Percentiles rank a stretch among this genome's conserved stretches.
These are phyloP conservation scores for Jaminaea rosea DNA, from an alignment of 1,284 basidiomycete genomes.

Conservation along the genomic window DNA sequence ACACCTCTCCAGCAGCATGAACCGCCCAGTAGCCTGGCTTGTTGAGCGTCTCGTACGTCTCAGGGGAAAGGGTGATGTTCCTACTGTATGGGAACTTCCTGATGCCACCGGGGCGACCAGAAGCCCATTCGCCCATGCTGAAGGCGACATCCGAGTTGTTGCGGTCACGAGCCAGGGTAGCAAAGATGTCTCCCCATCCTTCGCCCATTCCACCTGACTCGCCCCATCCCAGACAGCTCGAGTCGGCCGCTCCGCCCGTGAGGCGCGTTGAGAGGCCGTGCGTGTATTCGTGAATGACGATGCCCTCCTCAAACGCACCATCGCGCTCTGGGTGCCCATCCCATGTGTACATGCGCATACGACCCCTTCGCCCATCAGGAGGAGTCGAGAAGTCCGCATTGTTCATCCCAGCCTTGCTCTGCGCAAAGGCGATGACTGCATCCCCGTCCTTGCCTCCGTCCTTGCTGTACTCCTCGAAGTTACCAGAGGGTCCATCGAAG, in stretches of 20 bases:
- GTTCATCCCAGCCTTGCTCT: constrained; percentile 72
- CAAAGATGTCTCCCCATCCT: constrained; percentile 65
- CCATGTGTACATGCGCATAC: constrained; percentile 68
- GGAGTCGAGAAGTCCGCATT: constrained; percentile 55
- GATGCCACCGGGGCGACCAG: constrained; percentile 68
- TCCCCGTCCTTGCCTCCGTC: constrained; percentile 77
- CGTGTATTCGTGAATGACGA: constrained; percentile 49
- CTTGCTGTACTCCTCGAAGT: constrained; percentile 92
- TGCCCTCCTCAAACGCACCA: constrained; percentile 69
- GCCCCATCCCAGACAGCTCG: constrained; percentile 76
- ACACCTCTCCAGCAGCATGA: constrained; percentile 86
- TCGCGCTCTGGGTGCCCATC: constrained; percentile 65
- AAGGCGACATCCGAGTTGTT: constrained; percentile 54
- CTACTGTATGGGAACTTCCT: constrained; percentile 60
- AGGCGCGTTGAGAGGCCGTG: constrained; percentile 87
- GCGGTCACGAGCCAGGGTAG: constrained; percentile 54
- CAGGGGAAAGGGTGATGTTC: constrained; percentile 71
- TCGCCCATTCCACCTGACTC: constrained; percentile 85
- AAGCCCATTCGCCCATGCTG: constrained; percentile 88
- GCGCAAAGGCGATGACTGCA: constrained; percentile 85
- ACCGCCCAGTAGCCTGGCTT: constrained; percentile 59
- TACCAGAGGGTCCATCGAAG: constrained; percentile 80
- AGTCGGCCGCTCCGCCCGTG: constrained; percentile 86
- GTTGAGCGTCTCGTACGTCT: constrained; percentile 91
- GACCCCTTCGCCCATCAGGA: constrained; percentile 59